These are phyloP conservation scores for Corchorus capsularis DNA, from an alignment of 345 rosid species.

Conservation along the genomic window DNA sequence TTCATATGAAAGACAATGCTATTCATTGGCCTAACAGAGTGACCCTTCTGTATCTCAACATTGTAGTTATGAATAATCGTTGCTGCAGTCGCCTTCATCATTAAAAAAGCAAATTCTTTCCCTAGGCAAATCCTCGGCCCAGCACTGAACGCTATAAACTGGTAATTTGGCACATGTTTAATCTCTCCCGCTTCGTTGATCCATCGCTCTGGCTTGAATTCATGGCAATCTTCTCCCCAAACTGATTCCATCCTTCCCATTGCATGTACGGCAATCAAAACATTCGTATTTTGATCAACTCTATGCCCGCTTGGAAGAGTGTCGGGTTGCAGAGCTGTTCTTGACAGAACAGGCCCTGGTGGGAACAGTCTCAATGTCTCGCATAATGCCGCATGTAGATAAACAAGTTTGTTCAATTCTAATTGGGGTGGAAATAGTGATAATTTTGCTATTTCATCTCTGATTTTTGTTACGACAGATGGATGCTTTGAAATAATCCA, in stretches of 20 bases:
- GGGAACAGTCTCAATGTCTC: conserved; percentile 42
- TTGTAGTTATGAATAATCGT: conserved; percentile 21
- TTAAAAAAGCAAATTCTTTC: conserved; percentile 10
- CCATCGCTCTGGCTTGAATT: conserved; percentile 36
- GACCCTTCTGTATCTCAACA: conserved; percentile 27
- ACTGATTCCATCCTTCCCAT: conserved; percentile 37
- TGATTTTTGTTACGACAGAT: conserved; percentile 11
- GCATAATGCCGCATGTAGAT: conserved; percentile 42
- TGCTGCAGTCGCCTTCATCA: conserved; percentile 33
- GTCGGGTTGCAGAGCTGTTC: conserved; percentile 28
- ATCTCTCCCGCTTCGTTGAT: conserved; percentile 15
- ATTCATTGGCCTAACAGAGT: conserved; percentile 24
- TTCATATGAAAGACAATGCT: conserved; percentile 36
- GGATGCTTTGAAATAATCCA: conserved; percentile 18
- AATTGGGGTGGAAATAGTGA: conserved; percentile 6
- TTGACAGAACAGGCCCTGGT: conserved; percentile 31
- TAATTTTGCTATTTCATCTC: conserved; percentile 5
- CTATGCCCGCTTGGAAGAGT: conserved; percentile 44
- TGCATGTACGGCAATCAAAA: conserved; percentile 30
- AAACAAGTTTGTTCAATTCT: conserved; percentile 32
- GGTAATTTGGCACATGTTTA: not conserved
- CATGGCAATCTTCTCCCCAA: conserved; percentile 28
- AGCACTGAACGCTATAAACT: conserved; percentile 16
- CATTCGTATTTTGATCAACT: conserved; percentile 24
- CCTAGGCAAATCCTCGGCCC: conserved; percentile 17